These are phyloP conservation scores for Eutrema yunnanense DNA, from an alignment of 345 rosid genomes.

Conservation along the genomic window DNA sequence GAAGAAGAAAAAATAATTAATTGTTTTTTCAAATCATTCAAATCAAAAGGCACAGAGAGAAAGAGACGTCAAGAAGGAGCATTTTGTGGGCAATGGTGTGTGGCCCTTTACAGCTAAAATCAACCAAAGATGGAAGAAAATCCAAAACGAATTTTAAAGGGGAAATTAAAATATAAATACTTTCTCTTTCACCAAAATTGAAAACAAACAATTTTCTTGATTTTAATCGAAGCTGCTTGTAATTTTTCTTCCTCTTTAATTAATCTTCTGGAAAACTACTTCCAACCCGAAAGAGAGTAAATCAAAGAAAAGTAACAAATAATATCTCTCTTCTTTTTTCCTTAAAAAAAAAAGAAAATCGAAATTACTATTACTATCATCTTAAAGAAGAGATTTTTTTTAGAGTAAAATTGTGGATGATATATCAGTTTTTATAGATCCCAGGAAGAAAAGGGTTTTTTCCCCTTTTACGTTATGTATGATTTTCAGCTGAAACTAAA, in stretches of 20 bases:
- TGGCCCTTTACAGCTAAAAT: slow-evolving; percentile 32
- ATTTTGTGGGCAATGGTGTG: slow-evolving; percentile 14
- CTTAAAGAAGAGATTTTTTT: neutral
- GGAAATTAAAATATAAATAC: neutral
- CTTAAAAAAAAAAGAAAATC: neutral
- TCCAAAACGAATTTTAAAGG: neutral
- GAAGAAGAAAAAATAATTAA: neutral
- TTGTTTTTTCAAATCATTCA: neutral
- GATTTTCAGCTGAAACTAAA: neutral
- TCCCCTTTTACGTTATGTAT: slow-evolving; percentile 8
- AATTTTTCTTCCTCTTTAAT: neutral
- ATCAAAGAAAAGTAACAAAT: neutral
- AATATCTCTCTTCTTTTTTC: neutral
- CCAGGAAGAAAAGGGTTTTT: slow-evolving; percentile 7
- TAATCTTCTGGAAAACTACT: neutral
- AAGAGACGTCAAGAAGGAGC: slow-evolving; percentile 19
- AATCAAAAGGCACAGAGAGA: slow-evolving; percentile 12
- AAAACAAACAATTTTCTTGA: slow-evolving; percentile 15
- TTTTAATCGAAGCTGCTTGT: neutral
- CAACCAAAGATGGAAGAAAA: slow-evolving; percentile 16
- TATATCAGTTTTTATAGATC: slow-evolving; percentile 21
- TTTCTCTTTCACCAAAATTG: slow-evolving; percentile 10
- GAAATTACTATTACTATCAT: neutral
- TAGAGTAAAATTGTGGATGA: slow-evolving; percentile 3
- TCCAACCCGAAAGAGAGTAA: neutral